phyloP scores from a whole-genome alignment of 2,329 filamentous ascomycete species.

The Aspergillus pseudoterreus region DNA sequence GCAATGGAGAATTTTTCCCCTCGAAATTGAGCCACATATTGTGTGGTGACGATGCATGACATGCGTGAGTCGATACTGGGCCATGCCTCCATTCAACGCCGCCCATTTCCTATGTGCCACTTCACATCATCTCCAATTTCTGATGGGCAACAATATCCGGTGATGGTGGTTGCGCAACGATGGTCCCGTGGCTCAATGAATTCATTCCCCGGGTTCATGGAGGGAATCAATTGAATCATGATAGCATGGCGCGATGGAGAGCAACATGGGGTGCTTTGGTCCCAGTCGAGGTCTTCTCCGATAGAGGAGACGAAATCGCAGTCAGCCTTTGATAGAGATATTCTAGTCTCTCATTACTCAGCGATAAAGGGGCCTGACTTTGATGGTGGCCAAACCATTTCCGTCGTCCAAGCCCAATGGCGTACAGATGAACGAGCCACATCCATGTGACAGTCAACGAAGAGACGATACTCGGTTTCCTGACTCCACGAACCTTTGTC shows the following conservation, averaged over 20 bases:
- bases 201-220: conserved; percentile 11
- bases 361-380: conserved; percentile 10
- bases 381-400: conserved; percentile 7
- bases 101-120: conserved; percentile 4
- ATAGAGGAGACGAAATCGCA: conserved; percentile 11
- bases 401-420: conserved; percentile 10
- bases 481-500: conserved; percentile 31
- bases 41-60: too few relatives aligned
- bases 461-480: conserved; percentile 22
- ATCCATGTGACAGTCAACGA: conserved; percentile 19
- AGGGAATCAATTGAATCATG: conserved; percentile 1
- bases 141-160: conserved; percentile 9
- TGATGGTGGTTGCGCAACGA: conserved; percentile 7
- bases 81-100: background rate
- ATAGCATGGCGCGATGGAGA: conserved; percentile 6
- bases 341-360: conserved; percentile 7
- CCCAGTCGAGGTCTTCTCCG: conserved; percentile 10
- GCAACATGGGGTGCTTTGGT: conserved; percentile 7
- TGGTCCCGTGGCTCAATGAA: background rate
- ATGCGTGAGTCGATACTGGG: too few relatives aligned
- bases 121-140: conserved; percentile 1
- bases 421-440: conserved; percentile 15
- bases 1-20: too few relatives aligned
- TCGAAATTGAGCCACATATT: too few relatives aligned
- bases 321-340: conserved; percentile 8